phyloP scores from a whole-genome alignment of 1,139 yeast genomes.

The Diutina rugosa region DNA sequence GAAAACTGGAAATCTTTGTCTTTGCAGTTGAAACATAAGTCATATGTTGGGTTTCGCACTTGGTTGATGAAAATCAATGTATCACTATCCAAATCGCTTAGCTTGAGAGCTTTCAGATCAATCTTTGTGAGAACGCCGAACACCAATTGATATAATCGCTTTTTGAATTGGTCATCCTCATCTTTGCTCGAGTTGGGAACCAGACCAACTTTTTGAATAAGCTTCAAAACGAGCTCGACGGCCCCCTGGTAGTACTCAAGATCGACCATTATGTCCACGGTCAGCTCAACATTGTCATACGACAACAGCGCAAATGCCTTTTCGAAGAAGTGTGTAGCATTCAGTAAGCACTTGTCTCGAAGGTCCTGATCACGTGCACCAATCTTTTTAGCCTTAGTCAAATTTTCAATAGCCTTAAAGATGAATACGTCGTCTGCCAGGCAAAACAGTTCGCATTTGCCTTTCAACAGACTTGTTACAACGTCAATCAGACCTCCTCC shows the following conservation, averaged over 20 bases:
- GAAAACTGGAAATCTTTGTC: constrained; percentile 84
- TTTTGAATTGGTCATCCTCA: constrained; percentile 23
- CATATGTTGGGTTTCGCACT: constrained; percentile 61
- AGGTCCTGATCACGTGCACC: constrained; percentile 61
- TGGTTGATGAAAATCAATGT: constrained; percentile 19
- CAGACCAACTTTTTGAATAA: constrained; percentile 38
- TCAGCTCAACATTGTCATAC: constrained; percentile 69
- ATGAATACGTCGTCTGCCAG: constrained; percentile 88
- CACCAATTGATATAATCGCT: constrained; percentile 50
- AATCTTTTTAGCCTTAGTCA: constrained; percentile 74
- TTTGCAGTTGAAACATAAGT: constrained; percentile 55
- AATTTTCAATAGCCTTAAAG: constrained; percentile 85
- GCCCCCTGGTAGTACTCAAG: constrained; percentile 79
- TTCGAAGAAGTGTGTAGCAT: constrained; percentile 66
- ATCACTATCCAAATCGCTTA: constrained; percentile 31
- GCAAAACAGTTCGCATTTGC: constrained; percentile 90
- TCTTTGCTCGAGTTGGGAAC: not conserved
- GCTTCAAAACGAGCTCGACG: constrained; percentile 65
- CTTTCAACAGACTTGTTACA: constrained; percentile 79
- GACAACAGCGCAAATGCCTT: constrained; percentile 71
- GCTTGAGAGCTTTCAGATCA: constrained; percentile 51
- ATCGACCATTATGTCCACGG: constrained; percentile 65
- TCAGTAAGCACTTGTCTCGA: constrained; percentile 54
- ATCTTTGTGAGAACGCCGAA: constrained; percentile 63
- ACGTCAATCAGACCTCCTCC: constrained; percentile 84